Evolutionary conservation across 441 rosid genomes (phyloP).

Genomic region (Adansonia rubrostipa): DNA sequence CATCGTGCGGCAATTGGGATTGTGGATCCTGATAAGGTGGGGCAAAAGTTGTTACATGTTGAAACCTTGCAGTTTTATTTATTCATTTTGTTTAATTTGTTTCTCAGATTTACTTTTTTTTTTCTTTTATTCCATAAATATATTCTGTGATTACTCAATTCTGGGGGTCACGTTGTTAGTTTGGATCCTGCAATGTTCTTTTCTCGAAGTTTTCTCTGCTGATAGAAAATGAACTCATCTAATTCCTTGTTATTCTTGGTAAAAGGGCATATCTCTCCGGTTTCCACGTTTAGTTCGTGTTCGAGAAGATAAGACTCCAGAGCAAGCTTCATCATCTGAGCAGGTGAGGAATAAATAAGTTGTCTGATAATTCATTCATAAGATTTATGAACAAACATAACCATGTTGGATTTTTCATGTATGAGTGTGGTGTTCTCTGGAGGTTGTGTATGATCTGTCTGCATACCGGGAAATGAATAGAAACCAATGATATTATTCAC

Average conservation of each 20-base stretch:
- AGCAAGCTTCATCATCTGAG: slow-evolving; percentile 79
- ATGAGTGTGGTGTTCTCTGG: background rate
- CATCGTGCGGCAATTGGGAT: slow-evolving; percentile 84
- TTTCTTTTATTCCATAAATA: background rate
- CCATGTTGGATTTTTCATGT: background rate
- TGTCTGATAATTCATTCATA: background rate
- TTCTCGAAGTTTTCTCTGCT: background rate
- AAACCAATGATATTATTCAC: background rate
- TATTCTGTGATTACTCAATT: background rate
- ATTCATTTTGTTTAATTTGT: background rate
- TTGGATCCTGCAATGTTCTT: slow-evolving; percentile 1
- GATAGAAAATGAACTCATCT: background rate
- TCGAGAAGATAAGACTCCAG: slow-evolving; percentile 84
- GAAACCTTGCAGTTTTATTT: background rate
- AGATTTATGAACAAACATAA: background rate
- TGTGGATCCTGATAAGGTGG: slow-evolving; percentile 85
- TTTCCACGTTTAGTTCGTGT: slow-evolving; percentile 88
- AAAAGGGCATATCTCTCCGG: slow-evolving; percentile 83
- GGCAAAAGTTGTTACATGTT: slow-evolving; percentile 8
- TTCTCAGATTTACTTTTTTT: background rate
- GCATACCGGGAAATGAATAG: background rate
- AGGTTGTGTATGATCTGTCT: background rate
- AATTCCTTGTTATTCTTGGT: slow-evolving; percentile 24
- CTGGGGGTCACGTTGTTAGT: background rate
- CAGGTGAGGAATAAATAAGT: slow-evolving; percentile 52